Conservation (phyloP, 78 protist species). For the Isochrysis galbana region DNA sequence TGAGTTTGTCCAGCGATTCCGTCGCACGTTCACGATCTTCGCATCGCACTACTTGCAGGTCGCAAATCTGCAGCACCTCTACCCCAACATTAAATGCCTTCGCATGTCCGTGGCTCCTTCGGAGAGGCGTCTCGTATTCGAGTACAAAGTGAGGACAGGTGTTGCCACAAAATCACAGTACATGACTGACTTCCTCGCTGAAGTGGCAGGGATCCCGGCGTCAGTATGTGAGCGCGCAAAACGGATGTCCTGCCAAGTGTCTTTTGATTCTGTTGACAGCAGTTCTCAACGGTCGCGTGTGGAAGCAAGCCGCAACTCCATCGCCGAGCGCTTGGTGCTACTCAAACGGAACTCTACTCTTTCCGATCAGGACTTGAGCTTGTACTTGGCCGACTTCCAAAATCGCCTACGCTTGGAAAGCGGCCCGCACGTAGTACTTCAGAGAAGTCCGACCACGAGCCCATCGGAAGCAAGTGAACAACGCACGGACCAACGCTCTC, state of each 20-base stretch:
- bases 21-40: slow-evolving; percentile 29
- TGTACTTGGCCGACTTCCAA: not conserved
- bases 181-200: not conserved
- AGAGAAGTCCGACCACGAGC: too few relatives aligned
- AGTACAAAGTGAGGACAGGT: not conserved
- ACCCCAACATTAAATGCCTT: not conserved
- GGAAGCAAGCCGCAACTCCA: not conserved
- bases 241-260: not conserved
- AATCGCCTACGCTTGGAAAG: not conserved
- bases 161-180: not conserved
- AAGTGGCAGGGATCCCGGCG: slow-evolving; percentile 12
- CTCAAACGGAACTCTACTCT: not conserved
- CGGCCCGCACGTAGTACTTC: too few relatives aligned
- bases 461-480: too few relatives aligned
- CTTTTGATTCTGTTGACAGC: not conserved
- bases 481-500: too few relatives aligned
- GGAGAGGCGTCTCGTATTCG: not conserved
- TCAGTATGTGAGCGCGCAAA: not conserved
- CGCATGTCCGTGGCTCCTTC: not conserved
- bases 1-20: not conserved
- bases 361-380: not conserved
- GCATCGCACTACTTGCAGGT: slow-evolving; percentile 52
- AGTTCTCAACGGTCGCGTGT: not conserved
- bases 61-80: not conserved
- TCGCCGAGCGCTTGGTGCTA: not conserved